Conservation (phyloP, 345 rosid species). For the Moringa oleifera region DNA sequence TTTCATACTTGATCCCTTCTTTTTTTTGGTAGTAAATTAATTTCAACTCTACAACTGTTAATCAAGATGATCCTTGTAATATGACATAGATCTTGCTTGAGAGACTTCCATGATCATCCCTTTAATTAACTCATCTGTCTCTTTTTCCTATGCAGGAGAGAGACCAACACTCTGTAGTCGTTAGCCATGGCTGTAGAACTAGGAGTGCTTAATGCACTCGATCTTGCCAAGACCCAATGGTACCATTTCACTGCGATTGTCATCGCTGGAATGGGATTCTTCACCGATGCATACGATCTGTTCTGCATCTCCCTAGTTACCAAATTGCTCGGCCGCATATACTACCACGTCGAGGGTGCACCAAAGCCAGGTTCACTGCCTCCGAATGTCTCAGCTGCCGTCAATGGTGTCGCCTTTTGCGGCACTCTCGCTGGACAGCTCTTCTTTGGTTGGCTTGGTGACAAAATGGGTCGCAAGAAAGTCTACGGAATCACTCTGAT, state of each 20-base stretch:
- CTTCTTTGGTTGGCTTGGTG: constrained; percentile 40
- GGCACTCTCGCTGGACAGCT: constrained; percentile 34
- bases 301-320: constrained; percentile 38
- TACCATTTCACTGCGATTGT: constrained; percentile 42
- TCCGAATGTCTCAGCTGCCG: constrained; percentile 29
- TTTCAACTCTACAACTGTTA: too few species aligned
- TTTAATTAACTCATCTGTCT: too few species aligned
- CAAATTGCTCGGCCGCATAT: constrained; percentile 38
- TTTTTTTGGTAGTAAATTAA: too few species aligned
- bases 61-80: too few species aligned
- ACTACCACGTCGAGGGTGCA: constrained; percentile 27
- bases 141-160: neutral
- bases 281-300: constrained; percentile 42
- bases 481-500: constrained; percentile 35
- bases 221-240: constrained; percentile 35
- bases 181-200: constrained; percentile 24
- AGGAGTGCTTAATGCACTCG: constrained; percentile 37
- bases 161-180: too few species aligned
- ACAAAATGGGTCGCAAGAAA: constrained; percentile 34
- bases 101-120: too few species aligned
- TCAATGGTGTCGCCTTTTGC: constrained; percentile 31
- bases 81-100: too few species aligned
- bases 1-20: too few species aligned
- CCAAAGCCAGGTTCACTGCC: constrained; percentile 31
- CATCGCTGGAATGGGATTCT: constrained; percentile 44